phyloP scores from a whole-genome alignment of 2,329 filamentous ascomycete species.

The Diaporthe amygdali region DNA sequence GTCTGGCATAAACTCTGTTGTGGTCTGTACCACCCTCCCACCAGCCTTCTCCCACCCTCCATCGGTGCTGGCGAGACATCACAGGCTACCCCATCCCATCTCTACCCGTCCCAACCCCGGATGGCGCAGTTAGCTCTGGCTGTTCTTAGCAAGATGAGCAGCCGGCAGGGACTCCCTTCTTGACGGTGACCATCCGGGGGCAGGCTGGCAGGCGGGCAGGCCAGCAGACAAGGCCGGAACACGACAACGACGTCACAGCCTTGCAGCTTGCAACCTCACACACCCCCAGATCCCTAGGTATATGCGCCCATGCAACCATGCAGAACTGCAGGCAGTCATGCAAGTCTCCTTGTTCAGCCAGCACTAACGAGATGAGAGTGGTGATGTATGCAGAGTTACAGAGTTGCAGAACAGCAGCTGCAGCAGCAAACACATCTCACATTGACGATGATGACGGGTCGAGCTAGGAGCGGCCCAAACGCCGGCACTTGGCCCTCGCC shows the following conservation, averaged over 20 bases:
- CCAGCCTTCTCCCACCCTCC: background rate
- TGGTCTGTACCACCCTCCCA: background rate
- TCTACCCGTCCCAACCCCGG: background rate
- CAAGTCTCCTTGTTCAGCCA: background rate
- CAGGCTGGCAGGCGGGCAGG: background rate
- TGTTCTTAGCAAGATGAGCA: background rate
- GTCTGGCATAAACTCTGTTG: conserved; percentile 7
- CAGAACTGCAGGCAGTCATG: background rate
- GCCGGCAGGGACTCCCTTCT: background rate
- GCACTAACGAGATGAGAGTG: background rate
- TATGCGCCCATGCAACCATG: background rate
- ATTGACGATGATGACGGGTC: background rate
- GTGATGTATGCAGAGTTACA: background rate
- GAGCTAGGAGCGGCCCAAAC: conserved; percentile 1
- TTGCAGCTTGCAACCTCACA: background rate
- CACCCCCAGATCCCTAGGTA: background rate
- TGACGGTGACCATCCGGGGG: background rate
- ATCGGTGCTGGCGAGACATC: conserved; percentile 1
- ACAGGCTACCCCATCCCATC: background rate
- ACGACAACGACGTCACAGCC: conserved; percentile 10
- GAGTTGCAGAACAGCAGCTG: background rate
- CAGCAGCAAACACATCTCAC: background rate
- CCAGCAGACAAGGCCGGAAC: conserved; percentile 1
- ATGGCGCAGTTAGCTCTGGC: background rate
- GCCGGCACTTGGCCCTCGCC: background rate